These are phyloP conservation scores for Oryza glaberrima DNA, from an alignment of 176 grass and related monocot genomes.

Conservation along the genomic window DNA sequence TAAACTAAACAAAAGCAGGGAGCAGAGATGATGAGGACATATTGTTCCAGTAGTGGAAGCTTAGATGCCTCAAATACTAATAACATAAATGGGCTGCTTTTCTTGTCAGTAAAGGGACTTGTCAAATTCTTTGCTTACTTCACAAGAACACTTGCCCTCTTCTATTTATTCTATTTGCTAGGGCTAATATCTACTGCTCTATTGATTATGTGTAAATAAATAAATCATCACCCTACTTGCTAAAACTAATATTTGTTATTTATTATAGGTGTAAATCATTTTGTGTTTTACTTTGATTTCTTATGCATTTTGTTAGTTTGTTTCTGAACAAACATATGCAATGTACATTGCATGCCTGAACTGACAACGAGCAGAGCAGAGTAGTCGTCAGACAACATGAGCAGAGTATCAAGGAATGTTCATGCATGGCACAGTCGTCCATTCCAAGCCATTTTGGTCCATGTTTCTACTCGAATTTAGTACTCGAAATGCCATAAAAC, in stretches of 20 bases:
- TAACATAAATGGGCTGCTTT: not conserved
- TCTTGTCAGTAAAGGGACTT: constrained; percentile 37
- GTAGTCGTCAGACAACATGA: too few relatives aligned
- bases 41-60: constrained; percentile 19
- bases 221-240: not conserved
- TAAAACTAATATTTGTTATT: not conserved
- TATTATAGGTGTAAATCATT: not conserved
- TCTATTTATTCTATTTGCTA: constrained; percentile 6
- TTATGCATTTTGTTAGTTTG: not conserved
- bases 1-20: constrained; percentile 11
- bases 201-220: not conserved
- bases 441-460: not conserved
- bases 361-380: not conserved
- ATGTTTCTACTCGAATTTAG: not conserved
- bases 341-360: not conserved
- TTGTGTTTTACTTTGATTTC: not conserved
- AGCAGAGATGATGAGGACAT: not conserved
- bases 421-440: not conserved
- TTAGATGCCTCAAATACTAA: constrained; percentile 1
- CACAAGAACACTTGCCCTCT: constrained; percentile 24
- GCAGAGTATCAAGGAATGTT: constrained; percentile 5
- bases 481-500: not conserved
- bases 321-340: not conserved
- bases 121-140: not conserved
- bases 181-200: not conserved